A percentile compares a stretch with the other conserved stretches of the same genome.
Evolutionary conservation across 2,329 filamentous ascomycete species (phyloP).

Genomic region (Xylaria sp.): DNA sequence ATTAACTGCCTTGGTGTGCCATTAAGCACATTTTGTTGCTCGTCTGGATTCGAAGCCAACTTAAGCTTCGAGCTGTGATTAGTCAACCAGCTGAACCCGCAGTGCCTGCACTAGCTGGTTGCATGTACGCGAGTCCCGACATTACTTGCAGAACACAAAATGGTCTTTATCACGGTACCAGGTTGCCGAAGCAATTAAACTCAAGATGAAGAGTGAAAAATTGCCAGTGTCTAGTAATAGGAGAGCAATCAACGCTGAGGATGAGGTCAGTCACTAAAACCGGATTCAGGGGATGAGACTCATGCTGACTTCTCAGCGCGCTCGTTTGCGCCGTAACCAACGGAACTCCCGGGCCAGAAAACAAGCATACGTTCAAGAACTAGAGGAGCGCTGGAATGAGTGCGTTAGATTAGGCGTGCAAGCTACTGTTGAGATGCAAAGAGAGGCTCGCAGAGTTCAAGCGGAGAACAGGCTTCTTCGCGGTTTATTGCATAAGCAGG

Average conservation of each 20-base stretch:
- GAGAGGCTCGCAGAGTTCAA: constrained; percentile 21
- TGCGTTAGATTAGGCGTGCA: constrained; percentile 23
- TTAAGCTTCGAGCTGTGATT: not conserved
- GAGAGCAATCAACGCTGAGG: not conserved
- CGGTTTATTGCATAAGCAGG: constrained; percentile 14
- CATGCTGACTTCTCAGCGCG: constrained; percentile 17
- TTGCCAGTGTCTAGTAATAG: not conserved
- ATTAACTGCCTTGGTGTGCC: too few relatives aligned
- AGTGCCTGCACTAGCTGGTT: too few relatives aligned
- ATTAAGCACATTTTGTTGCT: not conserved
- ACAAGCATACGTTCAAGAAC: constrained; percentile 26
- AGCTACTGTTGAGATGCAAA: constrained; percentile 29
- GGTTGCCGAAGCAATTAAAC: too few relatives aligned
- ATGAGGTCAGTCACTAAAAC: not conserved
- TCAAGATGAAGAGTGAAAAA: constrained; percentile 2
- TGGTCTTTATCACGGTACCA: not conserved
- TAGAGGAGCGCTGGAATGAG: constrained; percentile 24
- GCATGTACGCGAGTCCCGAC: not conserved
- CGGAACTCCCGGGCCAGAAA: constrained; percentile 28
- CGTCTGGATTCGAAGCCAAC: not conserved
- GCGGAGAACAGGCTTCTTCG: constrained; percentile 26
- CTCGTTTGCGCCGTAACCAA: constrained; percentile 31
- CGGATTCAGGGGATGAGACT: too few relatives aligned
- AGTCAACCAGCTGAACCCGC: not conserved
- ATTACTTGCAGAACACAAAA: not conserved